These are phyloP conservation scores for Penicillium silybi DNA, from an alignment of 495 filamentous ascomycete genomes.

Conservation along the genomic window DNA sequence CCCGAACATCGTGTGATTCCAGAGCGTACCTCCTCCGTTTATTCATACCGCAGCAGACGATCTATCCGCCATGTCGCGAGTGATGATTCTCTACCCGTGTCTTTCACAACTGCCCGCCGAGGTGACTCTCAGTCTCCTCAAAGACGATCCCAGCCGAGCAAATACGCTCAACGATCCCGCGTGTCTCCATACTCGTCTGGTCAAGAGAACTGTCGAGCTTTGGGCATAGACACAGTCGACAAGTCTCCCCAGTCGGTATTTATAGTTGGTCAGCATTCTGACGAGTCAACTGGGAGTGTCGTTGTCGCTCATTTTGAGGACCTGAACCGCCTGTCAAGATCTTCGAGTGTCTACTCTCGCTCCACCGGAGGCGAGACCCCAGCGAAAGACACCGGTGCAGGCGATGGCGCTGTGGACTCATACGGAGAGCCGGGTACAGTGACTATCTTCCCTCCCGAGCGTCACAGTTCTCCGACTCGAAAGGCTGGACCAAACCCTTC, in stretches of 20 bases:
- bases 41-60: slow-evolving; percentile 27
- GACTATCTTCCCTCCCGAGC: slow-evolving; percentile 41
- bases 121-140: slow-evolving; percentile 24
- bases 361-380: slow-evolving; percentile 46
- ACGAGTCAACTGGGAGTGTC: slow-evolving; percentile 20
- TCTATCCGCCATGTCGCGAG: slow-evolving; percentile 33
- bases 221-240: not conserved
- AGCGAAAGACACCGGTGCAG: slow-evolving; percentile 9
- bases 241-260: slow-evolving; percentile 1
- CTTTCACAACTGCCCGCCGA: slow-evolving; percentile 28
- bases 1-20: slow-evolving; percentile 30
- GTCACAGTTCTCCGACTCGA: slow-evolving; percentile 37
- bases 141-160: not conserved
- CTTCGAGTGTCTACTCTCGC: slow-evolving; percentile 56
- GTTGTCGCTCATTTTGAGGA: slow-evolving; percentile 11
- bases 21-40: slow-evolving; percentile 26
- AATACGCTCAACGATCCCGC: not conserved
- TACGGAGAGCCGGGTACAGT: slow-evolving; percentile 35
- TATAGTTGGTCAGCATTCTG: slow-evolving; percentile 9
- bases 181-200: not conserved
- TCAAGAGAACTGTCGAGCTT: not conserved
- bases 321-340: slow-evolving; percentile 14
- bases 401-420: not conserved
- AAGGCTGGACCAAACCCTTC: slow-evolving; percentile 2
- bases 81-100: slow-evolving; percentile 26